Conservation (phyloP, 345 rosid genomes). For the Lagerstroemia speciosa region DNA sequence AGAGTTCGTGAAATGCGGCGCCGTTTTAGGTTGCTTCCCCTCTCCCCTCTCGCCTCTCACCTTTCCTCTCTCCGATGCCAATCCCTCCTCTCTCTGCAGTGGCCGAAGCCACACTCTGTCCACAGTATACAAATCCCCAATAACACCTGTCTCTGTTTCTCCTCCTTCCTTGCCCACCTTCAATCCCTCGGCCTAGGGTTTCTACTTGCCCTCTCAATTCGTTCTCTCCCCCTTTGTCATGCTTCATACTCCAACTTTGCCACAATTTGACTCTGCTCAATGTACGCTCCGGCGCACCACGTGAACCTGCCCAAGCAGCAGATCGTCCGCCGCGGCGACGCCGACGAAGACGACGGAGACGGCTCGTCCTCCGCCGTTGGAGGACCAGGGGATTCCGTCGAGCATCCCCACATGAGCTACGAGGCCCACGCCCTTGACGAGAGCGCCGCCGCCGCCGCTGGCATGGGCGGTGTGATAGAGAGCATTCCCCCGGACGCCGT, state of each 20-base stretch:
- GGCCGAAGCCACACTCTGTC: constrained; percentile 1
- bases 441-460: constrained; percentile 4
- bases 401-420: constrained; percentile 8
- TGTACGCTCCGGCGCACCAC: constrained; percentile 9
- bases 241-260: background rate
- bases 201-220: background rate
- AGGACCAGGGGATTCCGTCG: constrained; percentile 2
- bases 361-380: background rate
- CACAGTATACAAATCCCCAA: constrained; percentile 2
- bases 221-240: background rate
- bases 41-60: background rate
- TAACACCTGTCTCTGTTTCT: background rate
- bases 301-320: constrained; percentile 14
- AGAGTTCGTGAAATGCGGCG: constrained; percentile 1
- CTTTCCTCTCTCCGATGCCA: background rate
- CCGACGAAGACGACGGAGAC: constrained; percentile 3
- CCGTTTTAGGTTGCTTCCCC: background rate
- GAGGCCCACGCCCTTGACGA: constrained; percentile 8
- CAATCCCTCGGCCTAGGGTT: background rate
- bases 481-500: constrained; percentile 9
- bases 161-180: background rate
- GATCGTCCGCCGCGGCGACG: constrained; percentile 8
- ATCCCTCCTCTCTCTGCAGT: background rate
- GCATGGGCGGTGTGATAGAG: constrained; percentile 10
- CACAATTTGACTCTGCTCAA: background rate